phyloP scores from a whole-genome alignment of 2,329 filamentous ascomycete species.

The Paecilomyces dactylethromorphus region DNA sequence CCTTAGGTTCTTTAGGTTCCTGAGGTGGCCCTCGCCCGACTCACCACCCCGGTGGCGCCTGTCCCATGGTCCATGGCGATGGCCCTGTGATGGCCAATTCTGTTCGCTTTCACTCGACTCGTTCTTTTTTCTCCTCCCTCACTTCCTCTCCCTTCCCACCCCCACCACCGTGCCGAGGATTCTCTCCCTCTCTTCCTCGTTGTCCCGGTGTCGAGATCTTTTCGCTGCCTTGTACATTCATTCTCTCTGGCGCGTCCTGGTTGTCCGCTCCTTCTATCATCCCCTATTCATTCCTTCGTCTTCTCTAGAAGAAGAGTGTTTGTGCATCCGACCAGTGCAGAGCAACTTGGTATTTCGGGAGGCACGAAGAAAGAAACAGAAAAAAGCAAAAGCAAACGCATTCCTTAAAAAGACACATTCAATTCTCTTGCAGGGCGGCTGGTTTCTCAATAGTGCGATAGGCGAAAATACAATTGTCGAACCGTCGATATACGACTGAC shows the following conservation, averaged over 20 bases:
- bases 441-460: neutral
- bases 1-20: neutral
- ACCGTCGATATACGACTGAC: neutral
- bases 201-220: neutral
- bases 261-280: constrained; percentile 30
- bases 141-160: constrained; percentile 3
- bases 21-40: neutral
- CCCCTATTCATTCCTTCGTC: constrained; percentile 13
- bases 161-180: constrained; percentile 3
- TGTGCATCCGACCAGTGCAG: constrained; percentile 6
- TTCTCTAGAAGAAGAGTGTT: constrained; percentile 11
- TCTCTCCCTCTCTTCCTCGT: constrained; percentile 9
- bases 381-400: neutral
- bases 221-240: neutral
- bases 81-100: constrained; percentile 1
- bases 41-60: neutral
- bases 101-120: constrained; percentile 8
- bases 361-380: neutral
- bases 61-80: neutral
- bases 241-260: constrained; percentile 25
- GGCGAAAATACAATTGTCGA: neutral
- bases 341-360: neutral
- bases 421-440: neutral
- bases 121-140: constrained; percentile 9
- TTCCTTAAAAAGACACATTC: neutral